Percentiles rank a stretch among this genome's conserved stretches.
Conservation (phyloP, 306 rosid species). For the Cicer chorassanicum region DNA sequence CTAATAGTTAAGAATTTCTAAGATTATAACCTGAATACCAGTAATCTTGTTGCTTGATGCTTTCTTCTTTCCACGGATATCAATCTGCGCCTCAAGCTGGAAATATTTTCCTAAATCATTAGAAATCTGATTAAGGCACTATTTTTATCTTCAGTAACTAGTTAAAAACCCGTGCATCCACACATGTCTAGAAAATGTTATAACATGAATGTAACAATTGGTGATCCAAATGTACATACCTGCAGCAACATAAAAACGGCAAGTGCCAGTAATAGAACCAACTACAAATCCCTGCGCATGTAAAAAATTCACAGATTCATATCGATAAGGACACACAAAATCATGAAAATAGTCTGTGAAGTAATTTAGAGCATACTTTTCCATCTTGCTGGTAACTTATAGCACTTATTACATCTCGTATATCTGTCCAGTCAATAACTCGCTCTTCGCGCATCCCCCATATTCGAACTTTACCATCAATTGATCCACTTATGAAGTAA, state of each 20-base stretch:
- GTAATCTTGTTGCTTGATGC: slow-evolving; percentile 75
- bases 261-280: slow-evolving; percentile 73
- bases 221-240: slow-evolving; percentile 49
- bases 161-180: too few species aligned
- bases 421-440: slow-evolving; percentile 87
- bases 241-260: slow-evolving; percentile 70
- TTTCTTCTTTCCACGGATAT: slow-evolving; percentile 60
- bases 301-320: slow-evolving; percentile 24
- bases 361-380: slow-evolving; percentile 55
- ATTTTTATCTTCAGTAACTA: slow-evolving; percentile 1
- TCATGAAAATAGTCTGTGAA: slow-evolving; percentile 11
- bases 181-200: too few species aligned
- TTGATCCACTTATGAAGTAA: slow-evolving; percentile 87
- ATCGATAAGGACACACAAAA: not conserved
- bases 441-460: slow-evolving; percentile 78
- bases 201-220: slow-evolving; percentile 29
- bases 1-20: not conserved
- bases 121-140: slow-evolving; percentile 48
- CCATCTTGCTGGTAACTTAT: slow-evolving; percentile 77
- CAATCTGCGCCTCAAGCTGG: slow-evolving; percentile 60
- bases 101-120: slow-evolving; percentile 61
- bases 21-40: slow-evolving; percentile 77
- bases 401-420: slow-evolving; percentile 79
- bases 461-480: slow-evolving; percentile 86
- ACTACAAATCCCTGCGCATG: slow-evolving; percentile 72